These are phyloP conservation scores for Polyporus arcularius DNA, from an alignment of 768 basidiomycete genomes.

Conservation along the genomic window DNA sequence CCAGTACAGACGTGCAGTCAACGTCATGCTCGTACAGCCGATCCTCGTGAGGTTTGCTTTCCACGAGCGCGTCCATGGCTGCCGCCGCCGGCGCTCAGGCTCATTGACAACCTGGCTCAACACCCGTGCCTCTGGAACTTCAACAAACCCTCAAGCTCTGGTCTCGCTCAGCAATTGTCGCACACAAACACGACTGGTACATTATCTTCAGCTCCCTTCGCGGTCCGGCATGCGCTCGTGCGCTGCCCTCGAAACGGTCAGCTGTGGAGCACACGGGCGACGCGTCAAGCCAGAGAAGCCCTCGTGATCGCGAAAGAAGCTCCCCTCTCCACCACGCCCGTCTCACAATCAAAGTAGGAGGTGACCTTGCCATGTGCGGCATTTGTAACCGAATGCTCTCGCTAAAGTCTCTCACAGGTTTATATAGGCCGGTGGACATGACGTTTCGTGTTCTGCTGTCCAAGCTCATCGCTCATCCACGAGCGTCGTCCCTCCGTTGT, in stretches of 20 bases:
- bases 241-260: conserved; percentile 6
- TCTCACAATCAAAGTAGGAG: background rate
- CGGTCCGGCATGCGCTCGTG: background rate
- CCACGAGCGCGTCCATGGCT: too few relatives aligned
- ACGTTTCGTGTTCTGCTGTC: background rate
- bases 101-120: too few relatives aligned
- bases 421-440: conserved; percentile 3
- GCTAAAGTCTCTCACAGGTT: background rate
- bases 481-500: conserved; percentile 3
- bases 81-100: too few relatives aligned
- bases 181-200: too few relatives aligned
- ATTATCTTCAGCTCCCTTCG: background rate
- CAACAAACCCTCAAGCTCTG: too few relatives aligned
- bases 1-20: too few relatives aligned
- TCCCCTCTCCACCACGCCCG: background rate
- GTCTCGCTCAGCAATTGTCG: too few relatives aligned
- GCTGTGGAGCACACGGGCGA: conserved; percentile 15
- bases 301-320: conserved; percentile 11
- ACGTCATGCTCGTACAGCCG: too few relatives aligned
- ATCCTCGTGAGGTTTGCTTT: too few relatives aligned
- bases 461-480: background rate
- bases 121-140: too few relatives aligned
- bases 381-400: background rate
- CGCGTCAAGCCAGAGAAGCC: conserved; percentile 2
- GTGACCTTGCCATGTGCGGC: background rate